Evolutionary conservation across 164 flowering plant species (phyloP), one percentile per base, ranked within the genome.

Genomic region (Nymphaea colorata): DNA sequence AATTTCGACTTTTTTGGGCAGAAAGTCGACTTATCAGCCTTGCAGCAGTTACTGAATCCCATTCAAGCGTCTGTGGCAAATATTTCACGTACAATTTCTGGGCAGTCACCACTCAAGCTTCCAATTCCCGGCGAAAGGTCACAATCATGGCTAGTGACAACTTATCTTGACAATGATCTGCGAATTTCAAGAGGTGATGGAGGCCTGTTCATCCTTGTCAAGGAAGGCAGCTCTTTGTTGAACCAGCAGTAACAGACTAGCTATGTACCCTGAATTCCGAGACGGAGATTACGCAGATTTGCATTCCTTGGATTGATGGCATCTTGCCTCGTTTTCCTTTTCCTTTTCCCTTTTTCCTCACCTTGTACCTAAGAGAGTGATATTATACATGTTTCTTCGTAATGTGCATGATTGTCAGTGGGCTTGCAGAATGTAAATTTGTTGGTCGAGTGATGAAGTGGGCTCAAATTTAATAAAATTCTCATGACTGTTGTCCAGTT

Each of bases 101-200:
- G 96, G 44, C 95, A 86, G 79, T 86, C 90, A 16, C 90, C 96
- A 53, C 81, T 94, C 4, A 89, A 78, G 74, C 51, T 89, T 62
- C 88, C 90, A n/a, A 86, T 94, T 73, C 96, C 95, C 5, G 93
- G 93, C 4, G 82, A 88, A 2, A 75, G 93, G 71, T 10, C 82
- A 55, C 72, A 69, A 16, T 94, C 99, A 25, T 94, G 93, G 89
- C 91, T 94, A 64, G 75, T 94, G 14, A 87, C 69, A 6, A 88
- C 96, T 15, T 94, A 87, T 78, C 93, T 94, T 17, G 97, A 94
- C 59, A 71, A 87, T 62, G 96, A 94, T 73, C 66, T 91, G 41
- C 80, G 96, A 17, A 94, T 94, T 44, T 87, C 95, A 11, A 86
- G 95, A 78, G 99, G 99, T 8, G 99, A 94, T 75, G 96, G 97